A percentile compares a stretch with the other conserved stretches of the same genome.
Conservation (phyloP, 768 basidiomycete genomes). For the Sarcomyxa edulis region DNA sequence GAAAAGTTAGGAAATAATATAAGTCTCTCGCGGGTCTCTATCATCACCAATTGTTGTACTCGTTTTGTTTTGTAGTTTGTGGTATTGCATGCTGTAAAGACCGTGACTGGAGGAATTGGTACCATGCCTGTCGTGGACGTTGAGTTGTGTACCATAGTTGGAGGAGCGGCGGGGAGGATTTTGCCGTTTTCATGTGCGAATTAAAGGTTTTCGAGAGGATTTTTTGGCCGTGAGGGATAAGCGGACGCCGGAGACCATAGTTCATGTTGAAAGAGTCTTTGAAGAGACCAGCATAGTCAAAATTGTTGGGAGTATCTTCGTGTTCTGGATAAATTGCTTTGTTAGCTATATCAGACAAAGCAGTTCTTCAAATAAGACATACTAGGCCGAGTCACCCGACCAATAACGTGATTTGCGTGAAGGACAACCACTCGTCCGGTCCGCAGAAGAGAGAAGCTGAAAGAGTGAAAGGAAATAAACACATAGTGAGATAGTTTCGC, state of each 20-base stretch:
- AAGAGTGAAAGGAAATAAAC: not conserved
- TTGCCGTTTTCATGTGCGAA: too few relatives aligned
- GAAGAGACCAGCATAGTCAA: constrained; percentile 76
- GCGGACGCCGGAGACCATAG: constrained; percentile 69
- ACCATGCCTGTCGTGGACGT: constrained; percentile 12
- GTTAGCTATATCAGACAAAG: too few relatives aligned
- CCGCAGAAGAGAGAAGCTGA: constrained; percentile 51
- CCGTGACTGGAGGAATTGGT: not conserved
- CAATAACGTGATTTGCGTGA: constrained; percentile 67
- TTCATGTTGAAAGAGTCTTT: constrained; percentile 96
- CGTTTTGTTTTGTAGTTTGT: too few relatives aligned
- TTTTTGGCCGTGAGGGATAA: constrained; percentile 59
- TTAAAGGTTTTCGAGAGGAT: constrained; percentile 41
- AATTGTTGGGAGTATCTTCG: constrained; percentile 45
- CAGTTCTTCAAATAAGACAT: too few relatives aligned
- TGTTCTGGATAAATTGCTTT: too few relatives aligned
- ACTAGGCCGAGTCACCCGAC: constrained; percentile 81
- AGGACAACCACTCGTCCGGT: constrained; percentile 59
- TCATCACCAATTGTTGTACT: too few relatives aligned
- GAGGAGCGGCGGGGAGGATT: not conserved
- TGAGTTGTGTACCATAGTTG: not conserved
- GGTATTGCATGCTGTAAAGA: constrained; percentile 57
- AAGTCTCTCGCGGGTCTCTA: too few relatives aligned
- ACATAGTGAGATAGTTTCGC: not conserved
- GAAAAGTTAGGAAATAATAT: too few relatives aligned